phyloP scores from a whole-genome alignment of 371 early-diverging fungal species.

The Nematocida homosporus region DNA sequence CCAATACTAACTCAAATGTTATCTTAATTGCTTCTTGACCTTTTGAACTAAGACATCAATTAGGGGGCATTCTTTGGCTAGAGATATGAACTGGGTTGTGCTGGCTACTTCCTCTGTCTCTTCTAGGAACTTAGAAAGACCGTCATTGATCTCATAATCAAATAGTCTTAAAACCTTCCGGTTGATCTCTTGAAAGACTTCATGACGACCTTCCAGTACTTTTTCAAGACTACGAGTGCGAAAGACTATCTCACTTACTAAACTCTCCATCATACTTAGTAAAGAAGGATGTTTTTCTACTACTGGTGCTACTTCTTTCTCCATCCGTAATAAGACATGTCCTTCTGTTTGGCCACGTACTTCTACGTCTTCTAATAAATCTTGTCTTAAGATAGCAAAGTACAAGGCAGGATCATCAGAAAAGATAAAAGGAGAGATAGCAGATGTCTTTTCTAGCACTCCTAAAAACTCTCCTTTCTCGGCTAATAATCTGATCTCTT shows the following conservation, averaged over 20 bases:
- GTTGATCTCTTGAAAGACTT: constrained; percentile 16
- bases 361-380: constrained; percentile 41
- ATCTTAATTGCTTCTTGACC: not conserved
- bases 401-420: not conserved
- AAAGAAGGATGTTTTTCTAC: constrained; percentile 24
- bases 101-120: constrained; percentile 1
- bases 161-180: not conserved
- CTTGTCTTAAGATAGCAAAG: constrained; percentile 23
- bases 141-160: constrained; percentile 24
- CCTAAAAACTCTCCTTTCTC: constrained; percentile 7
- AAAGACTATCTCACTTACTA: constrained; percentile 21
- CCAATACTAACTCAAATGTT: too few relatives aligned
- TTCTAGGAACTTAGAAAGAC: not conserved
- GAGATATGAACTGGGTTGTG: not conserved
- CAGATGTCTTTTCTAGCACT: constrained; percentile 3
- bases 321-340: constrained; percentile 6
- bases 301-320: constrained; percentile 43
- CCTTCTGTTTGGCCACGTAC: not conserved
- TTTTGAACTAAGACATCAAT: not conserved
- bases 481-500: constrained; percentile 15
- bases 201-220: not conserved
- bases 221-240: not conserved
- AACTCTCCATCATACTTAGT: constrained; percentile 16
- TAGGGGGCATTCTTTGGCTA: not conserved
- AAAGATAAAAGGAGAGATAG: constrained; percentile 32